These are phyloP conservation scores for Paecilomyces sp. DNA, from an alignment of 2,329 filamentous ascomycete genomes.

Conservation along the genomic window DNA sequence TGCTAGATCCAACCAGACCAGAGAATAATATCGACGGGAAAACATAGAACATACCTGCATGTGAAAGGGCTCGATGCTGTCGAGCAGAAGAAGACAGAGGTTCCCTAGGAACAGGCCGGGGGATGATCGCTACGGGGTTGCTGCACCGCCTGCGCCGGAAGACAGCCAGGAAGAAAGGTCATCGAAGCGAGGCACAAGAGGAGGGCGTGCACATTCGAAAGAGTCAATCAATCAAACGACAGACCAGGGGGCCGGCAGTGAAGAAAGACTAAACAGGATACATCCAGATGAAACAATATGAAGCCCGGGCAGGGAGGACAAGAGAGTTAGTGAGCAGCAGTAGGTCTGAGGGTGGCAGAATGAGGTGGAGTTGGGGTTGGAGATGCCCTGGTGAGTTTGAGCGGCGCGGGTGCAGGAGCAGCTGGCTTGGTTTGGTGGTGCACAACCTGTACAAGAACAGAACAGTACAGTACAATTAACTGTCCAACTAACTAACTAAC, in stretches of 20 bases:
- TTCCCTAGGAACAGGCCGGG: constrained; percentile 14
- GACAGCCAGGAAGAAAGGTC: constrained; percentile 23
- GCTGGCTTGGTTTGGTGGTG: neutral
- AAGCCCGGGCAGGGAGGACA: constrained; percentile 2
- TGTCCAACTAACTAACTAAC: neutral
- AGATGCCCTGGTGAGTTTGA: neutral
- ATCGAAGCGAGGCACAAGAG: constrained; percentile 32
- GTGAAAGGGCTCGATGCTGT: constrained; percentile 23
- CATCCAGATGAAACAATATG: neutral
- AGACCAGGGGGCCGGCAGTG: constrained; percentile 8
- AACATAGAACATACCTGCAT: constrained; percentile 29
- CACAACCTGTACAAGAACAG: neutral
- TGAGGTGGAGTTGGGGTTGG: neutral
- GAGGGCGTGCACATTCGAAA: constrained; percentile 5
- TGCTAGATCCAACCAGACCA: neutral
- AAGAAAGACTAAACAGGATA: constrained; percentile 12
- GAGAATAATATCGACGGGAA: neutral
- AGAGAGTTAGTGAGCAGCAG: constrained; percentile 1
- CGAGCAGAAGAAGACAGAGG: constrained; percentile 15
- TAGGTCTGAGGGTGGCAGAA: neutral
- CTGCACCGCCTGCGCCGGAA: constrained; percentile 29
- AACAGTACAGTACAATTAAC: neutral
- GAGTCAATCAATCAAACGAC: neutral
- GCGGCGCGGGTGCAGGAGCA: neutral
- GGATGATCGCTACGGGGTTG: constrained; percentile 20